A percentile compares a stretch with the other conserved stretches of the same genome.
Conservation (phyloP, 495 filamentous ascomycete species). For the Collariella sp. region DNA sequence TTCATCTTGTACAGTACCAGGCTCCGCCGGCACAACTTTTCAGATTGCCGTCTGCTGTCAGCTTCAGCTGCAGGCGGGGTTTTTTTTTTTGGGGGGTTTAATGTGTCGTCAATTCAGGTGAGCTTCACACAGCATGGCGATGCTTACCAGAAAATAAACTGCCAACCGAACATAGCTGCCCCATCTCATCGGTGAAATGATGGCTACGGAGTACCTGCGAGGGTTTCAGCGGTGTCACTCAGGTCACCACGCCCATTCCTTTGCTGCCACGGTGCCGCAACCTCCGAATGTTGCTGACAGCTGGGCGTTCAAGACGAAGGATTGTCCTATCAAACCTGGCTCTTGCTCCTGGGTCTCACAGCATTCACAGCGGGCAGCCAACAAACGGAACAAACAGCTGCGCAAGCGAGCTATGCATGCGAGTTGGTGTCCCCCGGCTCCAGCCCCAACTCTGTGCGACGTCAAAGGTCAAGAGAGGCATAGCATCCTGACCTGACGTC, state of each 20-base stretch:
- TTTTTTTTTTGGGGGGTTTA: conserved; percentile 16
- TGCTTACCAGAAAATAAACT: background rate
- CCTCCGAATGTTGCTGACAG: too few relatives aligned
- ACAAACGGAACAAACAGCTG: background rate
- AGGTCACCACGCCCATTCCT: too few relatives aligned
- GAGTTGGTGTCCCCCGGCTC: background rate
- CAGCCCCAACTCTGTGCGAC: background rate
- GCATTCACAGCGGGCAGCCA: background rate
- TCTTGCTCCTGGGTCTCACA: background rate
- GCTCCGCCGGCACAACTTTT: conserved; percentile 41
- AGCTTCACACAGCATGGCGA: background rate
- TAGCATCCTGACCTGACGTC: background rate
- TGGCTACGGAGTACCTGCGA: too few relatives aligned
- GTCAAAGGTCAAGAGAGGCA: background rate
- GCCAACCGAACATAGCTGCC: too few relatives aligned
- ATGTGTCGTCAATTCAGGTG: background rate
- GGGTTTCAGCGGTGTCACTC: too few relatives aligned
- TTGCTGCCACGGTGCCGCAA: too few relatives aligned
- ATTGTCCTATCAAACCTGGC: background rate
- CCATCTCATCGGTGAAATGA: too few relatives aligned
- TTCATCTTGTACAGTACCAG: too few relatives aligned
- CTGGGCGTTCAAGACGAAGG: background rate
- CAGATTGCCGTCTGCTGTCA: conserved; percentile 25
- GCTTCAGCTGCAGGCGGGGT: conserved; percentile 14
- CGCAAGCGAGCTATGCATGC: conserved; percentile 3